Evolutionary conservation across 495 filamentous ascomycete genomes (phyloP), one percentile per base, ranked within the genome.

Genomic region (Baudoinia panamericana): DNA sequence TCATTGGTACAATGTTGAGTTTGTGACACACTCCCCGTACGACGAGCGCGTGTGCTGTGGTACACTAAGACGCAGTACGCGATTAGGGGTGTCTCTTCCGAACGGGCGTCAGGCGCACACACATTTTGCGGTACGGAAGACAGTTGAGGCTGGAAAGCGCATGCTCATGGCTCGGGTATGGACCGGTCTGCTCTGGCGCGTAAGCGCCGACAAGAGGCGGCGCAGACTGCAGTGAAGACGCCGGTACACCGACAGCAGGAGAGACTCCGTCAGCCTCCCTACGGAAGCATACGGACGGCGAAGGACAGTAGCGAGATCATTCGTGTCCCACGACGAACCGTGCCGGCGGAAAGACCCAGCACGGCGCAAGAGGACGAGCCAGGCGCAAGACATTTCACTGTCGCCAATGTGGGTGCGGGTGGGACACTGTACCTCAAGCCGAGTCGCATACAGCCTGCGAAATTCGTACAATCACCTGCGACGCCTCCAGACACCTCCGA

Each of bases 161-260:
- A 30, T 5, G n/a, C 44, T 19, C 20, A 46, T 46, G 45, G 45
- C 45, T 28, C 1, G 18, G 23, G 3, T 1, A 50, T 50, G 46
- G 46, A 50, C 18, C 46, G 35, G 17, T 36, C 8, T 17, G 36
- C 34, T 6, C 3, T 22, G 51, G 32, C 45, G 52, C 36, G 54
- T 53, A 46, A 27, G 43, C 38, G 39, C 15, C 16, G 50, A 29
- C 29, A 24, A 22, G 41, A 65, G 43, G 55, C 58, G 34, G 10
- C 35, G 10, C 27, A 23, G 3, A 18, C 39, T n/a, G n/a, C n/a
- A n/a, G n/a, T n/a, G n/a, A n/a, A n/a, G n/a, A n/a, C n/a, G n/a
- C n/a, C n/a, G n/a, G n/a, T n/a, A n/a, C n/a, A n/a, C 8, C 15
- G 16, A 2, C 15, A 35, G 29, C 4, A 11, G 16, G 24, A 38